Base-by-base conservation (phyloP, 1,284 basidiomycete species). In the Leccinum proliferum region DNA sequence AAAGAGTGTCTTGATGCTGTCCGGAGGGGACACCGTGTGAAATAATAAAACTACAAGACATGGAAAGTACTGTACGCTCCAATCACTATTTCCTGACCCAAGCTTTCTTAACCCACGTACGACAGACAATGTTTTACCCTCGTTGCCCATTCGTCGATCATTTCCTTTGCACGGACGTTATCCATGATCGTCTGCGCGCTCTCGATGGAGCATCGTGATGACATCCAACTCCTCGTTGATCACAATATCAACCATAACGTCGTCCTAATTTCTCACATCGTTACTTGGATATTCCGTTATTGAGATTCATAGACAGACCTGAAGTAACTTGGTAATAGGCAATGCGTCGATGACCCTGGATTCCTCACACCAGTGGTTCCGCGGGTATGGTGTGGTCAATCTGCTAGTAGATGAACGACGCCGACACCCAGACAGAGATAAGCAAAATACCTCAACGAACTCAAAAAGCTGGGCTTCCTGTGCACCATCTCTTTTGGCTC, bases 1-100 rank as follows among this genome's bases (percentile, higher is more conserved):
- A 76, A 82, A 21, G 84, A 90, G 69, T 97, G 95, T 77, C 78
- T 98, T 59, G 77, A 78, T 29, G 86, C 84, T 55, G 94, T 93
- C 43, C 82, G 93, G 62, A 79, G 80, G 63, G 85, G 81, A 25
- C 83, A 82, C 69, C 11, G 48, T 11, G n/a, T 55, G 4, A 43
- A 53, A 21, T 60, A 46, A 15, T 65, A 59, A 60, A 10, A 25
- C 15, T 14, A 39, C 11, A 15, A 5, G 15, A 48, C 37, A 32
- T 18, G 29, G 11, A 55, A 60, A 59, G 68, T 70, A 32, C 29
- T 32, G 29, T 32, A 12, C 50, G 59, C 15, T 60, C 15, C 11
- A 29, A 25, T 41, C 46, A 53, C 52, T 14, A 48, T 52, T 55
- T 15, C 18, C 32, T 58, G 12, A 32, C 52, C 43, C 29, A 37